A percentile compares a stretch with the other conserved stretches of the same genome.
Evolutionary conservation across 495 filamentous ascomycete species (phyloP).

Genomic region (Apiosordaria backusii): DNA sequence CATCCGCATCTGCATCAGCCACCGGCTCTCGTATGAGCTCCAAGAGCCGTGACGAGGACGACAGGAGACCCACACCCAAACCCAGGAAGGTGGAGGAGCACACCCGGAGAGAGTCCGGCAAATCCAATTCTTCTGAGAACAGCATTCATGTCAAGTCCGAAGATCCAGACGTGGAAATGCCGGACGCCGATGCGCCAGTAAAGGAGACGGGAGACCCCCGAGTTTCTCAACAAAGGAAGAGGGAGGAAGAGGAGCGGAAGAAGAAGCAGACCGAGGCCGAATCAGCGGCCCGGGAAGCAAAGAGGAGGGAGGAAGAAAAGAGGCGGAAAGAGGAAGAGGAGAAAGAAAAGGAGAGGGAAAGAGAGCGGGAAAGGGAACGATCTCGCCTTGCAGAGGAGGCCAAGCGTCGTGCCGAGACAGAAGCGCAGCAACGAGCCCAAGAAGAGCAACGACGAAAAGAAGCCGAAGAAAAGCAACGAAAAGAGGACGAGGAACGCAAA

Average conservation of each 20-base stretch:
- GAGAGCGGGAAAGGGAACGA: conserved; percentile 23
- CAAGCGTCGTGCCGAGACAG: conserved; percentile 29
- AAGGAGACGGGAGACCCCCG: conserved; percentile 36
- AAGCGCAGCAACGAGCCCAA: conserved; percentile 45
- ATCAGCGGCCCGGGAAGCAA: conserved; percentile 30
- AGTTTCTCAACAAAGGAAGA: conserved; percentile 40
- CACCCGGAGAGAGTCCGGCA: conserved; percentile 39
- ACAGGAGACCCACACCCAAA: conserved; percentile 37
- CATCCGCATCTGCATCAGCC: conserved; percentile 14
- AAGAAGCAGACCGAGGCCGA: conserved; percentile 35
- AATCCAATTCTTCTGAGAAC: conserved; percentile 37
- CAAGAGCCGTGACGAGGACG: conserved; percentile 38
- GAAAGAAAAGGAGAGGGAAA: conserved; percentile 26
- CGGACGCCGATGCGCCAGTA: conserved; percentile 33
- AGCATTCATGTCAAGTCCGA: conserved; percentile 49
- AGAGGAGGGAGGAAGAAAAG: conserved; percentile 25
- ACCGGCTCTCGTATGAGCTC: conserved; percentile 18
- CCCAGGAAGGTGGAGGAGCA: conserved; percentile 35
- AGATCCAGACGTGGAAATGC: conserved; percentile 47
- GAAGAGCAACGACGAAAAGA: conserved; percentile 42
- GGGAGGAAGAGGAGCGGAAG: conserved; percentile 50
- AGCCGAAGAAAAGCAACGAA: conserved; percentile 25
- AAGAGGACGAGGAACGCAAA: conserved; percentile 30
- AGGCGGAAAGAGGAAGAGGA: conserved; percentile 38
- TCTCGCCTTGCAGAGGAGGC: conserved; percentile 24